Percentiles rank a stretch among this genome's conserved stretches.
Conservation (phyloP, 2,329 filamentous ascomycete genomes). For the Trichoderma citrinoviride region DNA sequence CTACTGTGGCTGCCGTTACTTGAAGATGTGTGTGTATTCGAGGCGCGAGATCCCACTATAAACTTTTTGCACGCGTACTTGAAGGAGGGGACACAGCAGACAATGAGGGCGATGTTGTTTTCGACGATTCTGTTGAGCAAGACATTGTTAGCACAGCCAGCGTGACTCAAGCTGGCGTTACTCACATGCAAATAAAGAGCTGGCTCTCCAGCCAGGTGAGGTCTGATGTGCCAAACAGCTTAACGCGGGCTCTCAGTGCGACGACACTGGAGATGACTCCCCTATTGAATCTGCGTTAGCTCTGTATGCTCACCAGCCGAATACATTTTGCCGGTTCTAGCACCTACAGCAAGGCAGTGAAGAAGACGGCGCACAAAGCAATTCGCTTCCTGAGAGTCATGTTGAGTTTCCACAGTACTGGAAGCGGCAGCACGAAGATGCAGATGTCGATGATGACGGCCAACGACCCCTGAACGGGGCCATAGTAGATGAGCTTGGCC, state of each 20-base stretch:
- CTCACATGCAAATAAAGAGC: conserved; percentile 12
- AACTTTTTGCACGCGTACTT: conserved; percentile 6
- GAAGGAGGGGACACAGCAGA: conserved; percentile 24
- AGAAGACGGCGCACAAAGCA: conserved; percentile 22
- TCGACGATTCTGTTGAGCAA: conserved; percentile 21
- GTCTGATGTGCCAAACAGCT: background rate
- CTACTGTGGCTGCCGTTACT: background rate
- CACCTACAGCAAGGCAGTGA: conserved; percentile 23
- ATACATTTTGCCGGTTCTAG: too few species aligned
- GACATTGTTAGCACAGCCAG: background rate
- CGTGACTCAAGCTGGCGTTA: background rate
- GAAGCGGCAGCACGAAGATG: conserved; percentile 24
- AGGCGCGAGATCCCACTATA: background rate
- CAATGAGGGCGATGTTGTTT: conserved; percentile 24
- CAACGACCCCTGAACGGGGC: conserved; percentile 12
- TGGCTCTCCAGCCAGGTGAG: background rate
- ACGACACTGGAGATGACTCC: conserved; percentile 9
- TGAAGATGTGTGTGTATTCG: background rate
- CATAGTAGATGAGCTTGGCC: background rate
- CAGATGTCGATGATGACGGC: conserved; percentile 22
- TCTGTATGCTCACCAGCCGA: too few species aligned
- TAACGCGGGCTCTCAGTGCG: background rate
- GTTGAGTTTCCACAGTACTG: conserved; percentile 19
- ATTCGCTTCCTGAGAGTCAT: conserved; percentile 16
- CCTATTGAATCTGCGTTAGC: background rate